Conservation (phyloP, 2,329 filamentous ascomycete genomes). For the Epichloe aotearoae region DNA sequence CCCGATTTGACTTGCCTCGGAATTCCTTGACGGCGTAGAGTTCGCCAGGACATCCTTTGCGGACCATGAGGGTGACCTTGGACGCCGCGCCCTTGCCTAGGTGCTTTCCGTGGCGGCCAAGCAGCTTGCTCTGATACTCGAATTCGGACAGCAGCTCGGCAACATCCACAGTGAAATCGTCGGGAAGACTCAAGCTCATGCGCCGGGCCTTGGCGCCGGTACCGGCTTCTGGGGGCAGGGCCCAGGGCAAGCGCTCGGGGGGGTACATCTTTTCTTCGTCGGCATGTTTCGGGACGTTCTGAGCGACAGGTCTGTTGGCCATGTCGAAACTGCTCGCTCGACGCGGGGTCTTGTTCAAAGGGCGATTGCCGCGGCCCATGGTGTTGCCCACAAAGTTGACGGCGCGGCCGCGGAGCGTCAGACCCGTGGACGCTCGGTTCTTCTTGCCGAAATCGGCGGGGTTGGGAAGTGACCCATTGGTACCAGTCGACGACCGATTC, state of each 20-base stretch:
- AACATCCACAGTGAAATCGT: constrained; percentile 60
- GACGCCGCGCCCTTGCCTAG: constrained; percentile 75
- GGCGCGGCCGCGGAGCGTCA: constrained; percentile 33
- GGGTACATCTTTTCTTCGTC: constrained; percentile 18
- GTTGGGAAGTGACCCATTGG: constrained; percentile 24
- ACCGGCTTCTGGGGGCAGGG: constrained; percentile 52
- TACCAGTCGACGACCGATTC: constrained; percentile 9
- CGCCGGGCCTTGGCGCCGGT: constrained; percentile 68
- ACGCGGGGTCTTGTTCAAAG: constrained; percentile 12
- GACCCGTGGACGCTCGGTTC: constrained; percentile 36
- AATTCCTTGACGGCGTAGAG: constrained; percentile 84
- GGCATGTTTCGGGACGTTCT: constrained; percentile 7
- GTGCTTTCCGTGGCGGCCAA: constrained; percentile 59
- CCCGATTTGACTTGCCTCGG: constrained; percentile 54
- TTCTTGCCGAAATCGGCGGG: constrained; percentile 36
- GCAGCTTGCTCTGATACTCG: constrained; percentile 54
- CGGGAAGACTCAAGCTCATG: constrained; percentile 59
- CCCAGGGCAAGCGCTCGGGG: constrained; percentile 38
- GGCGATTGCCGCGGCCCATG: constrained; percentile 12
- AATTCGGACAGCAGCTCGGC: constrained; percentile 55
- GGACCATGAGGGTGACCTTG: constrained; percentile 67
- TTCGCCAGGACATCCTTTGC: constrained; percentile 50
- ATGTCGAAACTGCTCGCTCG: constrained; percentile 39
- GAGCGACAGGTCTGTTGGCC: constrained; percentile 17
- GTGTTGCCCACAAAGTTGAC: constrained; percentile 32